A percentile compares a stretch with the other conserved stretches of the same genome.
These are phyloP conservation scores for Carex myosuroides DNA, from an alignment of 176 grass and related monocot species.

Conservation along the genomic window DNA sequence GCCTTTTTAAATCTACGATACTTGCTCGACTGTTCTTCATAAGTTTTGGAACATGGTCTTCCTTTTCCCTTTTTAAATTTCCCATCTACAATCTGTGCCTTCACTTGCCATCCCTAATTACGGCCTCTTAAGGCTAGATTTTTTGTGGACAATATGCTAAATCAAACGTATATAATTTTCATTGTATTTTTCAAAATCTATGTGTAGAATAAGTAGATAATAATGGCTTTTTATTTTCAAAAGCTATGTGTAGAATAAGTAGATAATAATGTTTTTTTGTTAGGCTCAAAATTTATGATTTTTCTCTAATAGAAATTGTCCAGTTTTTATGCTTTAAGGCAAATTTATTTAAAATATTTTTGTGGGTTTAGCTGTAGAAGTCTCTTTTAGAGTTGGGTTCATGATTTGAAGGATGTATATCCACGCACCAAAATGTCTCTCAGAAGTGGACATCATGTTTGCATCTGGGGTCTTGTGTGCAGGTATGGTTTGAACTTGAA, in stretches of 20 bases:
- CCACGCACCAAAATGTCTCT: constrained; percentile 4
- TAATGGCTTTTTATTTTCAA: background rate
- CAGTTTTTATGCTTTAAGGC: background rate
- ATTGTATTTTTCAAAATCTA: background rate
- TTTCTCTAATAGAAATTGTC: background rate
- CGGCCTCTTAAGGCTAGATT: background rate
- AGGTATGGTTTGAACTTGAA: background rate
- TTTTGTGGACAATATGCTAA: background rate
- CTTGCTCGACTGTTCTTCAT: background rate
- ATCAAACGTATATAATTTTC: background rate
- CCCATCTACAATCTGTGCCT: background rate
- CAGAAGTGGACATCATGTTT: background rate
- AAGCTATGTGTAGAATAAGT: background rate
- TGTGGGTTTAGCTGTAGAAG: background rate
- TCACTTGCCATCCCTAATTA: background rate
- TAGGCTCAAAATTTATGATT: background rate
- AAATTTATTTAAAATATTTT: background rate
- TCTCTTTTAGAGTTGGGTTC: background rate
- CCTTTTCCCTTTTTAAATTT: background rate
- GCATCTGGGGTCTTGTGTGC: background rate
- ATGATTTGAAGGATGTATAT: background rate
- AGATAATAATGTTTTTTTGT: background rate
- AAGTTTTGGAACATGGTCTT: background rate
- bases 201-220: background rate
- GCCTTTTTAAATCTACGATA: too few relatives aligned